phyloP scores from a whole-genome alignment of 1,284 basidiomycete genomes.

The Boletus mariae region DNA sequence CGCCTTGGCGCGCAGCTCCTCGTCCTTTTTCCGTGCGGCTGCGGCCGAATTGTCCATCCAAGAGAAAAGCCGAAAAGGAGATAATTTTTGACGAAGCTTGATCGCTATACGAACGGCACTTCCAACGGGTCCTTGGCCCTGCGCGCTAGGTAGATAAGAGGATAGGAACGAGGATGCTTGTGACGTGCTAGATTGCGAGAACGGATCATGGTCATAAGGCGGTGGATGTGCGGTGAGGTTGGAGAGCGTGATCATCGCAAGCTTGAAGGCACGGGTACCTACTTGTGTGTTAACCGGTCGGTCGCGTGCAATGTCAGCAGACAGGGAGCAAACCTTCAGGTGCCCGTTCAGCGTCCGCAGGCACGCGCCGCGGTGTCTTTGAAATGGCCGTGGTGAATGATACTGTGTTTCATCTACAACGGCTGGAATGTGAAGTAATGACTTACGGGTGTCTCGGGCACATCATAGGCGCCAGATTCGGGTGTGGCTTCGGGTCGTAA shows the following conservation, averaged over 20 bases:
- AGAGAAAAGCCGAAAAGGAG: constrained; percentile 43
- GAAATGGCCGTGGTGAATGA: constrained; percentile 2
- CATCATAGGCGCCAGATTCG: constrained; percentile 4
- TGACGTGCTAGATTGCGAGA: constrained; percentile 33
- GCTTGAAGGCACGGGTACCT: constrained; percentile 70
- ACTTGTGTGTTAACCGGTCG: constrained; percentile 5
- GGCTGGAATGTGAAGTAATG: neutral
- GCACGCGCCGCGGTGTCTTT: constrained; percentile 14
- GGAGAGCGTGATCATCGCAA: constrained; percentile 61
- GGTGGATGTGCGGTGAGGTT: constrained; percentile 57
- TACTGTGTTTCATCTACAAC: neutral
- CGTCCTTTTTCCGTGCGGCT: constrained; percentile 50
- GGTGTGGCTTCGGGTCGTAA: constrained; percentile 10
- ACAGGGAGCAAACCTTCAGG: constrained; percentile 42
- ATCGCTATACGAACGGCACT: constrained; percentile 59
- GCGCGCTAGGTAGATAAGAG: constrained; percentile 60
- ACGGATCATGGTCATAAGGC: constrained; percentile 51
- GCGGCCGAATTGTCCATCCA: constrained; percentile 42
- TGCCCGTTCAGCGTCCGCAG: constrained; percentile 37
- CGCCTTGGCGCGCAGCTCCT: constrained; percentile 60
- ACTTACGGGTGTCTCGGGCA: constrained; percentile 20
- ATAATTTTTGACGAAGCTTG: constrained; percentile 55
- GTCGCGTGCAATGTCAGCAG: neutral
- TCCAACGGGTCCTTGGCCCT: constrained; percentile 69
- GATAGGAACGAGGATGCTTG: constrained; percentile 54